Conservation (phyloP, 139 green algal species). For the Deuterostichococcus epilithicus region DNA sequence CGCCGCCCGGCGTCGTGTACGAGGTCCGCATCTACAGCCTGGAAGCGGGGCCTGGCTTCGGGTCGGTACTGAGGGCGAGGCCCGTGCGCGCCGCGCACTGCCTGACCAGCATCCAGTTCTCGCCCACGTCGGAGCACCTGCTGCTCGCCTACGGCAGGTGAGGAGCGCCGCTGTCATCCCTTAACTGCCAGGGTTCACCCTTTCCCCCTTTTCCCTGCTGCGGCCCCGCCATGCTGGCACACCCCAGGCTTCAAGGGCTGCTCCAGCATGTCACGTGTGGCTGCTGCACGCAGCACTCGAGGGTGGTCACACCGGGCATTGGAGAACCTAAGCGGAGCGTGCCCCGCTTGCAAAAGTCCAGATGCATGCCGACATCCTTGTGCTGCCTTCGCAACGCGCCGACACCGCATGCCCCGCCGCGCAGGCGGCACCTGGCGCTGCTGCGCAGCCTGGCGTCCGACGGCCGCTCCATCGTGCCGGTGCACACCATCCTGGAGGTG, state of each 20-base stretch:
- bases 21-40: constrained; percentile 76
- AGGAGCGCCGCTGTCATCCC: not conserved
- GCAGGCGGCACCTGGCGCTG: constrained; percentile 74
- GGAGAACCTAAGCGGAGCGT: too few relatives aligned
- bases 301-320: too few relatives aligned
- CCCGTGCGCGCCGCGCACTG: constrained; percentile 89
- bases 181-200: too few relatives aligned
- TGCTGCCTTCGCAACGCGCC: too few relatives aligned
- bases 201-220: too few relatives aligned
- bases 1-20: constrained; percentile 47
- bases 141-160: constrained; percentile 84
- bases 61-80: constrained; percentile 44
- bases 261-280: too few relatives aligned
- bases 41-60: constrained; percentile 37
- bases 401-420: too few relatives aligned
- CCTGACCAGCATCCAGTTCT: constrained; percentile 92
- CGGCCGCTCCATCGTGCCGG: constrained; percentile 47
- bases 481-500: constrained; percentile 89
- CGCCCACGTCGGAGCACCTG: constrained; percentile 72
- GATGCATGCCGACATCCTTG: too few relatives aligned
- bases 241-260: too few relatives aligned
- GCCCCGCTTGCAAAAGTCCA: too few relatives aligned
- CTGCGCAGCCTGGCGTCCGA: constrained; percentile 71
- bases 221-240: too few relatives aligned
- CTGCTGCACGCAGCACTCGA: too few relatives aligned